Evolutionary conservation across 345 rosid genomes (phyloP), one percentile per base, ranked within the genome.

Genomic region (Adansonia digitata): DNA sequence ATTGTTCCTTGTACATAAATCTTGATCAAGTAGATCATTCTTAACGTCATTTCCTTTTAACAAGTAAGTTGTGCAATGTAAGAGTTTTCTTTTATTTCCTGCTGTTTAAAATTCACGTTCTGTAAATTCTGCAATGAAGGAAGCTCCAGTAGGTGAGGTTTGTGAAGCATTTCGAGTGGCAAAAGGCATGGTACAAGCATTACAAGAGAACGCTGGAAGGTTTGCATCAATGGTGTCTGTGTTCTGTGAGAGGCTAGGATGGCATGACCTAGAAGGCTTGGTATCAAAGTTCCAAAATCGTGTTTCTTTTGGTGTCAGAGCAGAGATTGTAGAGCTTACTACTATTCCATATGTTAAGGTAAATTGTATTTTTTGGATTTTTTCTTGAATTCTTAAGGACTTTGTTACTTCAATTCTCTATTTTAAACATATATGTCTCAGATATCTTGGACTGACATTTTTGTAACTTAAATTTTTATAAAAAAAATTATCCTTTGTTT

Each of bases 141-240:
- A 94, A 86, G 84, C 87, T 75, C 91, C 99, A 56, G 94, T 93
- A 57, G 78, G 82, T 71, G 98, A 94, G 84, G 98, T 93, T 69
- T 94, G 98, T 87, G 92, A 92, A 84, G 91, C 91, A 72, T 94
- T 86, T 80, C 91, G 87, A 84, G 98, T 92, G 75, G 97, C 97
- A 43, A 86, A 97, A 85, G 98, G 98, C 75, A 92, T 89, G 97
- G 97, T 93, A 83, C 98, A 93, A 87, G 83, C 94, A 10, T 85
- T 94, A 79, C 98, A 93, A 83, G 98, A 94, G 84, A 94, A 90
- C 84, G 90, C 98, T 81, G 99, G 99, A 82, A 85, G 99, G 84
- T 94, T 91, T 90, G 94, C 98, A 65, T 86, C 97, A 76, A 93
- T 94, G 99, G 98, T 93, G 81, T 89, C 98, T 37, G 84, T 94